phyloP scores from a whole-genome alignment of 2,329 filamentous ascomycete genomes.

The Didymella pomorum region DNA sequence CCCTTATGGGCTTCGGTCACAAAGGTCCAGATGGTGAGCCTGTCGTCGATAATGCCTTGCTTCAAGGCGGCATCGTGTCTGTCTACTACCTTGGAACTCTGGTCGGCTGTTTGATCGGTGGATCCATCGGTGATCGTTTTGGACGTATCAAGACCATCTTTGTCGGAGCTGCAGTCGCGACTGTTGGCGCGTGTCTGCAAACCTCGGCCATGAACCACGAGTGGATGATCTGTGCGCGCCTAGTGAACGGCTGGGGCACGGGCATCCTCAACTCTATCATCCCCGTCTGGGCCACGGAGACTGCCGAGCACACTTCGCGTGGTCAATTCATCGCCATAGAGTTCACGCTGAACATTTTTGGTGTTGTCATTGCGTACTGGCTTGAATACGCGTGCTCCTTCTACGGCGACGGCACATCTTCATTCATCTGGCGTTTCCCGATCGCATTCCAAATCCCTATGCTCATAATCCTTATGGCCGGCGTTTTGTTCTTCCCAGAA shows the following conservation, averaged over 20 bases:
- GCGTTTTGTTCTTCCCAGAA: conserved; percentile 74
- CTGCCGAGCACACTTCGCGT: conserved; percentile 70
- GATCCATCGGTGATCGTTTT: conserved; percentile 36
- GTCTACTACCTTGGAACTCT: conserved; percentile 45
- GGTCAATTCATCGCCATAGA: conserved; percentile 76
- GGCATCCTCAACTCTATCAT: conserved; percentile 75
- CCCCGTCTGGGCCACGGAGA: conserved; percentile 76
- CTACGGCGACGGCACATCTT: conserved; percentile 64
- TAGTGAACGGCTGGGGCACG: conserved; percentile 71
- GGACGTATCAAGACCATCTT: conserved; percentile 43
- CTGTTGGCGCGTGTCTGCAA: conserved; percentile 67
- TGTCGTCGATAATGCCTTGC: conserved; percentile 36
- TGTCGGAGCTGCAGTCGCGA: conserved; percentile 34
- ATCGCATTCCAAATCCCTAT: conserved; percentile 75
- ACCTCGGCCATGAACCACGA: conserved; percentile 69
- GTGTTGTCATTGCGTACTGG: conserved; percentile 69
- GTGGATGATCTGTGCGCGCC: conserved; percentile 64
- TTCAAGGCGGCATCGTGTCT: conserved; percentile 46
- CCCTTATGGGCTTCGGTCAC: conserved; percentile 43
- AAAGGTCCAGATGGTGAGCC: conserved; percentile 33
- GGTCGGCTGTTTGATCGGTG: conserved; percentile 37
- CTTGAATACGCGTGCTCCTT: conserved; percentile 64
- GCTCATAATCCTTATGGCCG: conserved; percentile 63
- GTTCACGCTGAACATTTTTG: conserved; percentile 77
- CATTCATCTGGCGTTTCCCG: conserved; percentile 72